These are phyloP conservation scores for Cryptococcus sp. DNA, from an alignment of 1,284 basidiomycete species.

Conservation along the genomic window DNA sequence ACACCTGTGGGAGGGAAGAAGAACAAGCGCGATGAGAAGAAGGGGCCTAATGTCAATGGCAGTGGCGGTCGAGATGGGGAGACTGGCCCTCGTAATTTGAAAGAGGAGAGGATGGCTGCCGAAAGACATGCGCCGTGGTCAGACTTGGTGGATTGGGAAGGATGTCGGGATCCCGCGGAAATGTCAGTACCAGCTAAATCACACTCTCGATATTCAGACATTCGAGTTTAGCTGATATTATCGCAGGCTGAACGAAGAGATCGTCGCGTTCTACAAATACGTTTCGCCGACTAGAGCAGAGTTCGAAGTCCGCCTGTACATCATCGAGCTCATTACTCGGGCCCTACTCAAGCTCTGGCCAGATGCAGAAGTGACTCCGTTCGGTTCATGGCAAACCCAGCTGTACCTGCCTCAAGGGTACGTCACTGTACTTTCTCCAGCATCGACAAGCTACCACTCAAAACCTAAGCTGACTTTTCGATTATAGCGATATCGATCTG, in stretches of 20 bases:
- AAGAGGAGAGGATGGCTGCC: constrained; percentile 62
- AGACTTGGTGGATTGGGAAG: constrained; percentile 72
- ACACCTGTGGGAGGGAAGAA: constrained; percentile 10
- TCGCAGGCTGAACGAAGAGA: constrained; percentile 75
- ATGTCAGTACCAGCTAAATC: constrained; percentile 59
- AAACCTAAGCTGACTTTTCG: not conserved
- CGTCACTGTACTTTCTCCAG: constrained; percentile 39
- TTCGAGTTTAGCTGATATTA: not conserved
- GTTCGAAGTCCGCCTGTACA: constrained; percentile 76
- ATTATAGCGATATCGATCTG: constrained; percentile 60
- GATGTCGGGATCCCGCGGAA: constrained; percentile 74
- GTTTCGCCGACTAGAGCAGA: constrained; percentile 84
- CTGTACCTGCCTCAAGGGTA: constrained; percentile 92
- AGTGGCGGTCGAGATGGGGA: constrained; percentile 39
- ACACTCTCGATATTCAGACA: not conserved
- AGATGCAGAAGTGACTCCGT: constrained; percentile 80
- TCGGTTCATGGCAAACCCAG: constrained; percentile 92
- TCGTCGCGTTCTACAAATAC: constrained; percentile 80
- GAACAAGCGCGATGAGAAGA: constrained; percentile 17
- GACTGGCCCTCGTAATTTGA: constrained; percentile 60
- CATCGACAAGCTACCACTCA: not conserved
- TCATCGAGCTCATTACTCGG: constrained; percentile 71
- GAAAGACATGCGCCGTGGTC: constrained; percentile 77
- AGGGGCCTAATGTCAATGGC: constrained; percentile 34
- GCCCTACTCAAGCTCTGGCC: constrained; percentile 69